Evolutionary conservation across 805 yeast species (phyloP), one percentile per base, ranked within the genome.

Genomic region (Priceomyces melissophilus): DNA sequence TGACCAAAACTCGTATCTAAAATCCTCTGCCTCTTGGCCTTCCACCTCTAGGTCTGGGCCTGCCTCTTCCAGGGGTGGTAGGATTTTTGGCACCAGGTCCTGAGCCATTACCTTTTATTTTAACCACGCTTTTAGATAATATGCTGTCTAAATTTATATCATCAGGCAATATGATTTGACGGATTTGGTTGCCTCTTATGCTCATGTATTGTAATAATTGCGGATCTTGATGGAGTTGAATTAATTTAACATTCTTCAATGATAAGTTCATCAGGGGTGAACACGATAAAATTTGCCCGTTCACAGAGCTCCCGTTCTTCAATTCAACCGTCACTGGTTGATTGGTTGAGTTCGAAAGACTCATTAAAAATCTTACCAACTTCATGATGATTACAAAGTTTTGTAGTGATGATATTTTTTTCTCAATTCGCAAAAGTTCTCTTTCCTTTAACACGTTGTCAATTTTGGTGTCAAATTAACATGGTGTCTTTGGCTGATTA

Each of bases 261-360:
- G 87, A 80, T 34, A 90, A 81, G 62, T 90, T 90, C 98, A 90
- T 90, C 47, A 85, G 77, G 20, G 96, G 96, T 2, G 96, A 74
- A 31, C 93, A 96, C 5, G 89, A 79, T 31, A 84, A 79, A 17
- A 91, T 69, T 10, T 90, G 86, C 0, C 98, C 98, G 53, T 85
- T 78, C 4, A 91, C 78, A 4, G 87, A 75, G 3, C 91, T 86
- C 30, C 97, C 97, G 62, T 91, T 88, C 61, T 90, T 91, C 55
- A 91, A 70, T 60, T 90, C 98, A 13, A 90, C 85, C 39, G 91
- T 89, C 1, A 91, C 91, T 38, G 88, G 82, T 63, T 89, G 97
- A 42, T 84, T 82, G 30, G 83, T 78, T 16, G 71, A 61, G 46
- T 60, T 52, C 16, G 74, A 73, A 54, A 91, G 69, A 55, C 88